Percentiles rank a stretch among this genome's conserved stretches.
phyloP scores from a whole-genome alignment of 495 filamentous ascomycete species.

The Podospora comata region DNA sequence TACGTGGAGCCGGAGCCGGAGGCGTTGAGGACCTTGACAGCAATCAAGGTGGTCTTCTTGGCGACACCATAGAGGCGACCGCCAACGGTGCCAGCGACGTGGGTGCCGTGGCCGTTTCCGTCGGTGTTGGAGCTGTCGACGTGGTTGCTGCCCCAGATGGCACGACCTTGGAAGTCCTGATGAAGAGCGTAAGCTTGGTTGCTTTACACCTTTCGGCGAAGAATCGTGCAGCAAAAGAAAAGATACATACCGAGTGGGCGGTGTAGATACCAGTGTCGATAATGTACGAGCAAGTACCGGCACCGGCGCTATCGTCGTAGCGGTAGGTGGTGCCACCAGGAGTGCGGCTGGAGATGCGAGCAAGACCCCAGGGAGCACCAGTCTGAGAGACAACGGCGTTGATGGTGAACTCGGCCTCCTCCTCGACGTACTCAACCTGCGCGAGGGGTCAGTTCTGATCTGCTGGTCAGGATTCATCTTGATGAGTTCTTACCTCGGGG shows the following conservation, averaged over 20 bases:
- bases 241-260: slow-evolving; percentile 34
- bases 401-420: slow-evolving; percentile 48
- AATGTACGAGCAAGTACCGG: slow-evolving; percentile 57
- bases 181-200: neutral
- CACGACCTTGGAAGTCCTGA: slow-evolving; percentile 41
- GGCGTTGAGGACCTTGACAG: slow-evolving; percentile 51
- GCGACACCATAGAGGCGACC: slow-evolving; percentile 48
- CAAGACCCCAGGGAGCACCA: slow-evolving; percentile 59
- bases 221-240: neutral
- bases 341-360: slow-evolving; percentile 53
- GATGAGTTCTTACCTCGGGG: slow-evolving; percentile 32
- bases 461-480: neutral
- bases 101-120: slow-evolving; percentile 51
- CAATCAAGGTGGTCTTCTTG: slow-evolving; percentile 46
- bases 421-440: slow-evolving; percentile 54
- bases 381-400: slow-evolving; percentile 49
- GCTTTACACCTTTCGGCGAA: neutral
- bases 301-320: slow-evolving; percentile 58
- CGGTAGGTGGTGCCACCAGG: slow-evolving; percentile 53
- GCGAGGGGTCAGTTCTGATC: neutral
- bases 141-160: slow-evolving; percentile 43
- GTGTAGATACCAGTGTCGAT: slow-evolving; percentile 60
- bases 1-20: slow-evolving; percentile 44
- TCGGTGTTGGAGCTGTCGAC: slow-evolving; percentile 45
- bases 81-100: slow-evolving; percentile 52